phyloP scores from a whole-genome alignment of 2,329 filamentous ascomycete species.

The Ceratocystis eucalypticola region DNA sequence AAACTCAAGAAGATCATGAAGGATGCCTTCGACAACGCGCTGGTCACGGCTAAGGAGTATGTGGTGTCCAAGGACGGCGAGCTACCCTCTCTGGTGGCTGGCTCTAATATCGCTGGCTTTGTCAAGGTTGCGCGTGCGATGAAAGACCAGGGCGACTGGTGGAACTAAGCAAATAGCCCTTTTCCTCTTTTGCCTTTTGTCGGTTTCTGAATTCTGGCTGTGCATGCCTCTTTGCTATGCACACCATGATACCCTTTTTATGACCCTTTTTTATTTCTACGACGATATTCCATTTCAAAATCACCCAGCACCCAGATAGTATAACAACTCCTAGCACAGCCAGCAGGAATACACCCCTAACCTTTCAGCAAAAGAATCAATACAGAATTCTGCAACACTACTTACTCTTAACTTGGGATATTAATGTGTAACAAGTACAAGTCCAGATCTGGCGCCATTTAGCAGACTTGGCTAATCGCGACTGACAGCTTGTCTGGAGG shows the following conservation, averaged over 20 bases:
- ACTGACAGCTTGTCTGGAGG: too few relatives aligned
- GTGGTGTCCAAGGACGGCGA: conserved; percentile 65
- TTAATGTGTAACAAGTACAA: too few relatives aligned
- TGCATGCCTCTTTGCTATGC: not conserved
- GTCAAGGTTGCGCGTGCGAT: conserved; percentile 91
- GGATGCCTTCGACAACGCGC: conserved; percentile 76
- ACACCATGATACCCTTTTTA: conserved; percentile 9
- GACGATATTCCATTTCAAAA: too few relatives aligned
- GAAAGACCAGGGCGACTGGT: conserved; percentile 97
- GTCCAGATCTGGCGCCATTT: too few relatives aligned
- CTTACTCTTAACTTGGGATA: too few relatives aligned
- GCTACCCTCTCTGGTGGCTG: conserved; percentile 79
- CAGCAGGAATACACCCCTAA: too few relatives aligned
- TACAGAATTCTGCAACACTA: too few relatives aligned
- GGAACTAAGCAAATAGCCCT: conserved; percentile 26
- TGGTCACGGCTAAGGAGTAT: conserved; percentile 82
- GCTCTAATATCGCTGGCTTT: conserved; percentile 95
- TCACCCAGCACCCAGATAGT: too few relatives aligned
- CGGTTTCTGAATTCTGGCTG: not conserved
- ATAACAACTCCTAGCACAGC: too few relatives aligned
- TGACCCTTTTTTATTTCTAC: too few relatives aligned
- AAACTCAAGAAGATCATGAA: conserved; percentile 94
- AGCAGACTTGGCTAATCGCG: too few relatives aligned
- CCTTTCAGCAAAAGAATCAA: too few relatives aligned
- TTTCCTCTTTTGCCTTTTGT: not conserved